Conservation (phyloP, 306 rosid species). For the Fagus crenata region DNA sequence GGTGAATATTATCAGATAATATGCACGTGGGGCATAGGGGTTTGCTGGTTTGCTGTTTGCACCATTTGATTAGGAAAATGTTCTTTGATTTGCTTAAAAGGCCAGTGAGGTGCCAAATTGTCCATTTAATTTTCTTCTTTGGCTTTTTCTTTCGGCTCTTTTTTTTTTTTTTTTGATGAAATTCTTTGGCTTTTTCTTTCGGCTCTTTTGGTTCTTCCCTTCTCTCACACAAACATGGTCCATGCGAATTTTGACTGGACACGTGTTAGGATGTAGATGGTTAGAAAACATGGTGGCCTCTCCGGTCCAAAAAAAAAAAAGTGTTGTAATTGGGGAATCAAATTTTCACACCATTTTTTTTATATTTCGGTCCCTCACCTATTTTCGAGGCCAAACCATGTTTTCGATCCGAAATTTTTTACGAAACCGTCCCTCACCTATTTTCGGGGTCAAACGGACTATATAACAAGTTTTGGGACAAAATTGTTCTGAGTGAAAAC, state of each 20-base stretch:
- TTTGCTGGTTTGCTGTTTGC: neutral
- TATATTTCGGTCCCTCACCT: too few species aligned
- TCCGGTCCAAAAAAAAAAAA: neutral
- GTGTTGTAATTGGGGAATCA: too few species aligned
- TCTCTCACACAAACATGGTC: neutral
- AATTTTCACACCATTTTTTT: too few species aligned
- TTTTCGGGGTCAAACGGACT: too few species aligned
- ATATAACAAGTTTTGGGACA: too few species aligned
- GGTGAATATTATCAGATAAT: conserved; percentile 27
- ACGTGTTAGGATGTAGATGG: neutral
- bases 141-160: neutral
- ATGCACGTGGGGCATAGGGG: conserved; percentile 36
- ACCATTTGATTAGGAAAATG: conserved; percentile 19
- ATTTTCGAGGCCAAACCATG: too few species aligned
- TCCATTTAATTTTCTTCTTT: neutral
- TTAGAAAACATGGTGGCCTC: neutral
- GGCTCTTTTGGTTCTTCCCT: neutral
- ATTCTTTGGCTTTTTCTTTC: neutral
- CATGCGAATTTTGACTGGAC: neutral
- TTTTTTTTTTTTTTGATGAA: too few species aligned
- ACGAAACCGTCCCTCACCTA: too few species aligned
- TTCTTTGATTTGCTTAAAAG: conserved; percentile 10
- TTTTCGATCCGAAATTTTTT: too few species aligned
- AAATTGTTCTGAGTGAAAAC: too few species aligned
- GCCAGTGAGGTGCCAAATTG: neutral